Conservation (phyloP, 2,329 filamentous ascomycete genomes). For the Orbilia ellipsospora region DNA sequence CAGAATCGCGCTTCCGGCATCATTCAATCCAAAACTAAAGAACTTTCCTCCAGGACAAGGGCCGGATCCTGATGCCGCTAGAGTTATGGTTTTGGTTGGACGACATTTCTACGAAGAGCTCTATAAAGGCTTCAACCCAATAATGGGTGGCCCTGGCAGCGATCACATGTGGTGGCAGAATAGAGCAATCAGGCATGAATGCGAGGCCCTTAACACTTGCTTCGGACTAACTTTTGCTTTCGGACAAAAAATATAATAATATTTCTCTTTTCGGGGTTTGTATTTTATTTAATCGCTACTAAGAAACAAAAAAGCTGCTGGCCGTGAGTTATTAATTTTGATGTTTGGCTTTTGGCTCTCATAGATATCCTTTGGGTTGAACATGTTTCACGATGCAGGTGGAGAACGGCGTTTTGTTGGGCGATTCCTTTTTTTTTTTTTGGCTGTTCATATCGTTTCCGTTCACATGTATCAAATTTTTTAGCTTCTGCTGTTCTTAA, state of each 20-base stretch:
- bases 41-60: constrained; percentile 43
- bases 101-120: constrained; percentile 55
- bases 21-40: constrained; percentile 49
- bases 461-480: neutral
- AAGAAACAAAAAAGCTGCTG: constrained; percentile 4
- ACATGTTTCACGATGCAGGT: constrained; percentile 13
- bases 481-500: constrained; percentile 11
- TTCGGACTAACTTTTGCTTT: constrained; percentile 55
- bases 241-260: constrained; percentile 48
- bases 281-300: neutral
- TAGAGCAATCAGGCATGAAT: constrained; percentile 54
- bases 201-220: constrained; percentile 50
- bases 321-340: neutral
- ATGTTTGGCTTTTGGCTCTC: constrained; percentile 14
- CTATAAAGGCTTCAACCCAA: constrained; percentile 49
- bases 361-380: constrained; percentile 33
- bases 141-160: constrained; percentile 24
- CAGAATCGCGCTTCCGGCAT: constrained; percentile 53
- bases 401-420: constrained; percentile 48
- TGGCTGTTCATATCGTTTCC: constrained; percentile 1
- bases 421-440: constrained; percentile 27
- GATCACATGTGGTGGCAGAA: constrained; percentile 54
- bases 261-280: neutral
- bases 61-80: constrained; percentile 52
- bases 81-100: constrained; percentile 55